Conservation (phyloP, 495 filamentous ascomycete species). For the Chaetomium fimeti region DNA sequence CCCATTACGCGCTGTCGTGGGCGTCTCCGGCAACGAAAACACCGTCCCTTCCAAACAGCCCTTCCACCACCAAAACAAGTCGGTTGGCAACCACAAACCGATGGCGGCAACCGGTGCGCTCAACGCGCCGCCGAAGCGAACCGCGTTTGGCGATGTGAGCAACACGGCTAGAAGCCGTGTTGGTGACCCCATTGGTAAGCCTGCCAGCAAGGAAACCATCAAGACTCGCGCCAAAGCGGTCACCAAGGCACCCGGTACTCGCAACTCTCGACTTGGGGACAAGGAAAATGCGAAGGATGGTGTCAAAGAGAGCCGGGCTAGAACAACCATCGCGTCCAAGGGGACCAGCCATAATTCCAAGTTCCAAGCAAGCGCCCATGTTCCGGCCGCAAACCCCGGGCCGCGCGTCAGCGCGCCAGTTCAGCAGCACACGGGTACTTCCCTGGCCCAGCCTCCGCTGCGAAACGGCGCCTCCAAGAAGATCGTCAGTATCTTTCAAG, state of each 20-base stretch:
- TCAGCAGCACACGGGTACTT: constrained; percentile 15
- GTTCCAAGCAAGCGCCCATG: constrained; percentile 4
- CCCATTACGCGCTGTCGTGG: constrained; percentile 57
- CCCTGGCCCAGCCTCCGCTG: constrained; percentile 26
- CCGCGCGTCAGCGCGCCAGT: constrained; percentile 1
- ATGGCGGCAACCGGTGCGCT: constrained; percentile 56
- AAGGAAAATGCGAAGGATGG: constrained; percentile 38
- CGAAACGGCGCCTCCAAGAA: constrained; percentile 60
- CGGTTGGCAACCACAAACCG: constrained; percentile 64
- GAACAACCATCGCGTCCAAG: constrained; percentile 17
- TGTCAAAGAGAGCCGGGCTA: constrained; percentile 7
- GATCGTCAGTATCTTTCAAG: constrained; percentile 65
- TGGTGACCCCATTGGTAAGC: constrained; percentile 52
- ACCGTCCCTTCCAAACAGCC: constrained; percentile 57
- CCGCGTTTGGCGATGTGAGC: constrained; percentile 77
- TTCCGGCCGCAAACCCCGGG: constrained; percentile 19
- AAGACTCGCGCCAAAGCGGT: constrained; percentile 29
- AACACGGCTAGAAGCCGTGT: constrained; percentile 58
- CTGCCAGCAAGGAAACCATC: constrained; percentile 45
- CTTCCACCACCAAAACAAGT: constrained; percentile 79
- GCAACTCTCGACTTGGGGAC: constrained; percentile 52
- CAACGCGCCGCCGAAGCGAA: constrained; percentile 69
- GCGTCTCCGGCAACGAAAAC: constrained; percentile 69
- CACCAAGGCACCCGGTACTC: constrained; percentile 33
- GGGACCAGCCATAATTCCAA: constrained; percentile 19